Base-by-base conservation (phyloP, 345 rosid genomes). In the Laguncularia racemosa region DNA sequence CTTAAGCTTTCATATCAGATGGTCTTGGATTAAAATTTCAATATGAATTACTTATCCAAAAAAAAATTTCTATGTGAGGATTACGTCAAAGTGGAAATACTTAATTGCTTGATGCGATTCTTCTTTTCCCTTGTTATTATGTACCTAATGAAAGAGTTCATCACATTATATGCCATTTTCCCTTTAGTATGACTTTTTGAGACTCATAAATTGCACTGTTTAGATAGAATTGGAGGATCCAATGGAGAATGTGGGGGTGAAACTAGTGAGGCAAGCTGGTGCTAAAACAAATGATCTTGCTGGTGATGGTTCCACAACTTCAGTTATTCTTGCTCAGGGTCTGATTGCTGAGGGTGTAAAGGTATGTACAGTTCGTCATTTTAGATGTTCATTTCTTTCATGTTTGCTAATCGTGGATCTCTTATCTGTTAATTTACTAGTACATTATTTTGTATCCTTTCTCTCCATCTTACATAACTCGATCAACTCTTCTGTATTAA, bases 261-360 rank as follows among this genome's bases (percentile, higher is more conserved):
- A 88, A 70, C 71, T 92, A 81, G 92, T 88, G 73, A 88, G 98
- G 71, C 98, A 88, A 78, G 93, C 98, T 6, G 98, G 96, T 65
- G 95, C 96, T 18, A 92, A 76, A 71, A 92, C 96, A 62, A 92
- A 88, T 77, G 87, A 86, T 48, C 92, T 82, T 62, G 98, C 93
- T 0, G 95, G 96, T 68, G 96, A 92, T 78, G 98, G 98, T 61
- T 92, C 93, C 57, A 88, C 93, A 26, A 89, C 98, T 33, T 84
- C 98, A 60, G 74, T 92, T 62, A 14, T 92, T 61, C 98, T 92
- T 70, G 92, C 96, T 62, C 91, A 81, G 71, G 98, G 95, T 65
- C 77, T 88, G 61, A 88, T 88, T 53, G 70, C 85, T 7, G 98
- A 88, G 75, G 96, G 98, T 54, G 67, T 76, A 23, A 91, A 91